Evolutionary conservation across 345 rosid genomes (phyloP), one percentile per base, ranked within the genome.

Genomic region (Rhizophora mangle): DNA sequence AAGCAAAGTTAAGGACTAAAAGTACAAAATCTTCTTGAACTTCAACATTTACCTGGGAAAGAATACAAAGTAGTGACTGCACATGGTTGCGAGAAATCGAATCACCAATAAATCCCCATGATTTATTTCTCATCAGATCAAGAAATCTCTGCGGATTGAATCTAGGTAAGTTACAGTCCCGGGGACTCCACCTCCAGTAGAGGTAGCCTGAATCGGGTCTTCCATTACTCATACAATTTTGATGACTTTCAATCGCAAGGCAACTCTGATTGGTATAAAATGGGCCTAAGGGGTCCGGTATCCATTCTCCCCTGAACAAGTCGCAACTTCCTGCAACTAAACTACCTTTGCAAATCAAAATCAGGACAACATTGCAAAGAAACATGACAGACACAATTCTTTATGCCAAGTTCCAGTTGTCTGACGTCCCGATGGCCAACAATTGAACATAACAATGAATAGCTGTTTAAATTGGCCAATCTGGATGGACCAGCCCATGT

Each of bases 211-310:
- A 77, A 72, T 77, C 80, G 10, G 80, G 70, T 51, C 80, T 58
- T 64, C 80, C 80, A 72, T 77, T 77, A 64, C 54, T 77, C 76
- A 77, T 77, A 29, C 80, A 77, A 43, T 77, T 77, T 30, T 77
- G 80, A 58, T 77, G 80, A 21, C 72, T 62, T 63, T 72, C 73
- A 7, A 77, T 72, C 19, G 9, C 18, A 11, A 24, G 63, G 62
- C 80, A 77, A 21, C 66, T 72, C 67, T 39, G 36, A 52, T 77
- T 72, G 9, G 73, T 72, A 65, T 77, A 77, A 4, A 72, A 58
- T 36, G 80, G 80, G 19, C 70, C 76, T 0, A 73, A 67, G 34
- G 76, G 65, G 47, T 77, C 80, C 18, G 56, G 70, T 30, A 77
- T 11, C 80, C 80, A 77, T 3, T 77, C 76, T 67, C 80, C 80